A percentile compares a stretch with the other conserved stretches of the same genome.
phyloP scores from a whole-genome alignment of 441 rosid genomes.

The Gossypium schwendimanii region DNA sequence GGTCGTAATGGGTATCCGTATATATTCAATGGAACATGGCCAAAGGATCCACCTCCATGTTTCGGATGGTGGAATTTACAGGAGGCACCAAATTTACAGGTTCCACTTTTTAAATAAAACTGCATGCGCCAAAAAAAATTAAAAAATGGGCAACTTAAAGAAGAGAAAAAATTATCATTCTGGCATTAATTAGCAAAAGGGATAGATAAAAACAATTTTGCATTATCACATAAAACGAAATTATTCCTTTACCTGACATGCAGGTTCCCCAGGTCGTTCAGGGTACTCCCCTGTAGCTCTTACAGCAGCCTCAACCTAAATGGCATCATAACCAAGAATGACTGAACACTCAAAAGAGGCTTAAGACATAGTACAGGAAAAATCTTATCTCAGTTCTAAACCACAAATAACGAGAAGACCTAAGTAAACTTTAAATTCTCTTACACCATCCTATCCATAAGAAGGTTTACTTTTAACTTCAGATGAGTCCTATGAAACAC shows the following conservation, averaged over 20 bases:
- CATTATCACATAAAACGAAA: neutral
- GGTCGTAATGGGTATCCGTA: constrained; percentile 75
- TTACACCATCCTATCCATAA: neutral
- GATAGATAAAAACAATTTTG: neutral
- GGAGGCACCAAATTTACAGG: constrained; percentile 95
- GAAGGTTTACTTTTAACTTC: neutral
- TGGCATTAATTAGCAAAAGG: neutral
- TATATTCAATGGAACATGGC: constrained; percentile 54
- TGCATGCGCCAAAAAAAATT: constrained; percentile 27
- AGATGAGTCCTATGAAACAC: neutral
- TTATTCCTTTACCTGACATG: constrained; percentile 62
- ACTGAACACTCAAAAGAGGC: neutral
- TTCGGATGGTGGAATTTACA: constrained; percentile 96
- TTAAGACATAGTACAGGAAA: neutral
- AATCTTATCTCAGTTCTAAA: neutral
- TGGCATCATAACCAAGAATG: constrained; percentile 9
- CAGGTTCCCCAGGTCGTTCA: constrained; percentile 71
- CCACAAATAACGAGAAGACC: neutral
- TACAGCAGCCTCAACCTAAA: constrained; percentile 83
- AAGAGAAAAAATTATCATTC: neutral
- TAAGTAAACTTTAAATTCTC: neutral
- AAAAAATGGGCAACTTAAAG: neutral
- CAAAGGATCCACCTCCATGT: constrained; percentile 62
- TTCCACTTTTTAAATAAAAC: constrained; percentile 84
- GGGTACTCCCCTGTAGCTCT: constrained; percentile 94